Evolutionary conservation across 2,329 filamentous ascomycete species (phyloP).

Genomic region (Fusarium redolens): DNA sequence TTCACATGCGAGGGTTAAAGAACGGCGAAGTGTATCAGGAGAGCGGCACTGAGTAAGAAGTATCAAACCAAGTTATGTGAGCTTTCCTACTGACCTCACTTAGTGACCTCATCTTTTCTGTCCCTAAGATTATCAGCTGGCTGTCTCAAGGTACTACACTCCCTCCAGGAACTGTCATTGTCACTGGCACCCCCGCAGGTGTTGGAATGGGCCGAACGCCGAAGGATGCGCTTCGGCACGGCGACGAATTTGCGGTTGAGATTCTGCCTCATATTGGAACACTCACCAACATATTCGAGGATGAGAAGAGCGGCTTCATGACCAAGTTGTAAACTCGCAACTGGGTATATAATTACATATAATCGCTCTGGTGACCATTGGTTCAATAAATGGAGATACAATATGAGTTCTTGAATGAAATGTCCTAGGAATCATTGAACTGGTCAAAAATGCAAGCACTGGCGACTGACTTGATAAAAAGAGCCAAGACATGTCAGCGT

Average conservation of each 20-base stretch:
- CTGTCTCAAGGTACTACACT: constrained; percentile 71
- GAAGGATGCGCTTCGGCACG: constrained; percentile 74
- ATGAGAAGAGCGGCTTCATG: constrained; percentile 35
- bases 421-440: neutral
- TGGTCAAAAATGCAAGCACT: neutral
- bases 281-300: constrained; percentile 50
- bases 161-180: constrained; percentile 71
- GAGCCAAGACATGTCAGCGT: neutral
- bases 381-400: no score
- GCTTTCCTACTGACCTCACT: neutral
- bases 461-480: neutral
- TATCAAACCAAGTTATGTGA: neutral
- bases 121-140: constrained; percentile 69
- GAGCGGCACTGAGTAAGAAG: constrained; percentile 45
- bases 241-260: constrained; percentile 65
- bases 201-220: constrained; percentile 77
- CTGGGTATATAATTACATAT: neutral
- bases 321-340: constrained; percentile 16
- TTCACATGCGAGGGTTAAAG: constrained; percentile 65
- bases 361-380: neutral
- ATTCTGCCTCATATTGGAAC: constrained; percentile 57
- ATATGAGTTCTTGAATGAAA: neutral
- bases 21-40: constrained; percentile 58
- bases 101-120: constrained; percentile 71
- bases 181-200: constrained; percentile 75